Evolutionary conservation across 2,329 filamentous ascomycete genomes (phyloP), one percentile per base, ranked within the genome.

Genomic region (Sclerotinia trifoliorum): DNA sequence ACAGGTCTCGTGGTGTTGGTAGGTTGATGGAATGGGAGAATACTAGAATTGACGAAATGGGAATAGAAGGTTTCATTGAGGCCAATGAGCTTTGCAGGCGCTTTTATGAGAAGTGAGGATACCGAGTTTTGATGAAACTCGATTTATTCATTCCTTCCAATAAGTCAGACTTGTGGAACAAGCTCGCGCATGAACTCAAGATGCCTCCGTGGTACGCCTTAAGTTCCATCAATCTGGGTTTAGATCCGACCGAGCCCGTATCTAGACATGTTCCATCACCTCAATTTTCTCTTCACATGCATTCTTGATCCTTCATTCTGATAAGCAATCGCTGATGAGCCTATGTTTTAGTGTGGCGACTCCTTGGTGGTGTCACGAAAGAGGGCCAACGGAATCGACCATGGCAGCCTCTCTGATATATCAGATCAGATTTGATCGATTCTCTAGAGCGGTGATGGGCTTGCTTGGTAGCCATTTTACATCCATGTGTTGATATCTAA

Each of bases 61-160:
- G 48, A 0, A 64, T 64, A 10, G 32, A 54, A 26, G 61, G 61
- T 29, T 64, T 64, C 6, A 64, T 64, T 19, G 48, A 64, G 24
- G 44, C 61, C 26, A 49, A 29, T 39, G 42, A 46, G 35, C 61
- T 64, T 13, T 48, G 61, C 21, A 64, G 48, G 35, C 44, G 21
- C 1, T 19, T 64, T 6, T 64, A 64, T 19, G 61, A 64, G 29
- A 64, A 64, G 17, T 64, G 61, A 48, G 61, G 61, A 19, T 64
- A 64, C 15, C 21, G 42, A n/a, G 29, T 52, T 51, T 19, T 64
- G 21, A 64, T 54, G 61, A 64, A 64, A 8, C 49, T 64, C 17
- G 48, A 52, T 64, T 13, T 64, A 3, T 64, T 51, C 13, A 24
- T 64, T 39, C 61, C 61, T 32, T 39, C 19, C 3, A 15, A 24